A percentile compares a stretch with the other conserved stretches of the same genome.
Conservation (phyloP, 2,329 filamentous ascomycete species). For the Elsinoe fawcettii region DNA sequence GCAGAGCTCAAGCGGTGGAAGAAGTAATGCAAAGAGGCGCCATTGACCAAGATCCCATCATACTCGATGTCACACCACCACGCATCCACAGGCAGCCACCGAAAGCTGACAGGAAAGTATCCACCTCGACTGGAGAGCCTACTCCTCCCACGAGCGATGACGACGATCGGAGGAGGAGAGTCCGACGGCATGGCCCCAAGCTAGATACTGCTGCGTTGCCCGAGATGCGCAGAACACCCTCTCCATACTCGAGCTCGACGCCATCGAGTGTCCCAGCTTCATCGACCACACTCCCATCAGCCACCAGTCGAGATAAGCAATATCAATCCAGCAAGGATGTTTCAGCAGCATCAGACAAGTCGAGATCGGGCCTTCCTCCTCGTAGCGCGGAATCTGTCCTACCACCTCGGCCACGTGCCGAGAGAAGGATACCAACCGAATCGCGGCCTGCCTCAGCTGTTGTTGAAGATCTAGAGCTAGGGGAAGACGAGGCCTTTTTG, state of each 20-base stretch:
- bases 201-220: slow-evolving; percentile 31
- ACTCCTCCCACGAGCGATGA: slow-evolving; percentile 34
- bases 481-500: slow-evolving; percentile 25
- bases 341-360: background rate
- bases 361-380: slow-evolving; percentile 15
- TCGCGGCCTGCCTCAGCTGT: slow-evolving; percentile 16
- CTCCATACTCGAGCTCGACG: slow-evolving; percentile 40
- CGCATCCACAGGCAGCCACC: slow-evolving; percentile 25
- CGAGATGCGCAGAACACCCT: slow-evolving; percentile 36
- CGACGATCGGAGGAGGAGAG: slow-evolving; percentile 24
- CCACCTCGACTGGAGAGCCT: slow-evolving; percentile 20
- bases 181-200: slow-evolving; percentile 24
- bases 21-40: slow-evolving; percentile 55
- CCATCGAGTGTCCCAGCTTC: slow-evolving; percentile 32
- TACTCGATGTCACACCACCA: slow-evolving; percentile 48
- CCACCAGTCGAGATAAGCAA: slow-evolving; percentile 16
- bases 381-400: slow-evolving; percentile 25
- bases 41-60: slow-evolving; percentile 59
- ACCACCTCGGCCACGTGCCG: slow-evolving; percentile 16
- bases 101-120: slow-evolving; percentile 56
- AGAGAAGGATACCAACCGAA: background rate
- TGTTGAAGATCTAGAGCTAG: slow-evolving; percentile 29
- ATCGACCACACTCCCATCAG: slow-evolving; percentile 40
- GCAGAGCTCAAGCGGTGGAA: slow-evolving; percentile 36
- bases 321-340: background rate